Evolutionary conservation across 345 rosid species (phyloP), one percentile per base, ranked within the genome.

Genomic region (Bruguiera gymnorhiza): DNA sequence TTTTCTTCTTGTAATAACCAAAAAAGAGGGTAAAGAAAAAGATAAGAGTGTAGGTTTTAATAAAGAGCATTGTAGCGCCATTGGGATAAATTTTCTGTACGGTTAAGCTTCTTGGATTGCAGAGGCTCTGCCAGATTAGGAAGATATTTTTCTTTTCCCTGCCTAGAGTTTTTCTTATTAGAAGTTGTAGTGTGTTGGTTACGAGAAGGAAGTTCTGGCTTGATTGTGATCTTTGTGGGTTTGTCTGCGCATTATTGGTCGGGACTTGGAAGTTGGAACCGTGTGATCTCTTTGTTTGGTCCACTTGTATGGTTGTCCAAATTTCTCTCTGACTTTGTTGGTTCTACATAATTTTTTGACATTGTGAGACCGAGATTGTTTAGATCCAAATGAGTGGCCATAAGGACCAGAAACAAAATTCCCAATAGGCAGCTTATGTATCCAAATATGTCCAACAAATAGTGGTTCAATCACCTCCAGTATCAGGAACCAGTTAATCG

Each of bases 281-380:
- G 23, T 56, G 60, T 0, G 23, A 30, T 31, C 20, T 36, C 48
- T 46, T 23, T 60, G 66, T 57, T 66, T 60, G 75, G 67, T 73
- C 81, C 89, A 71, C 59, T 18, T 70, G 75, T 73, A 39, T 37
- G 67, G 72, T 58, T 55, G 29, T 60, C 77, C 65, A 75, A 58
- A 59, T 21, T 60, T 66, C 43, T 66, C 56, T 52, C 32, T 6
- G 23, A 29, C 6, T 55, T 75, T 57, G 65, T 59, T 50, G 72
- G 69, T 21, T 63, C 62, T 71, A 1, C 27, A 36, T 56, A 24
- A 56, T 24, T 11, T 1, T 3, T 24, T 21, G 3, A 10, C 26
- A 56, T 24, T 21, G 26, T 27, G 26, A 21, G 26, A 56, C 60
- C 60, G 1, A 23, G 18, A 24, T 26, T 43, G 5, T 11, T 43